Base-by-base conservation (phyloP, 331 rosid genomes). In the Prunus yedoensis region DNA sequence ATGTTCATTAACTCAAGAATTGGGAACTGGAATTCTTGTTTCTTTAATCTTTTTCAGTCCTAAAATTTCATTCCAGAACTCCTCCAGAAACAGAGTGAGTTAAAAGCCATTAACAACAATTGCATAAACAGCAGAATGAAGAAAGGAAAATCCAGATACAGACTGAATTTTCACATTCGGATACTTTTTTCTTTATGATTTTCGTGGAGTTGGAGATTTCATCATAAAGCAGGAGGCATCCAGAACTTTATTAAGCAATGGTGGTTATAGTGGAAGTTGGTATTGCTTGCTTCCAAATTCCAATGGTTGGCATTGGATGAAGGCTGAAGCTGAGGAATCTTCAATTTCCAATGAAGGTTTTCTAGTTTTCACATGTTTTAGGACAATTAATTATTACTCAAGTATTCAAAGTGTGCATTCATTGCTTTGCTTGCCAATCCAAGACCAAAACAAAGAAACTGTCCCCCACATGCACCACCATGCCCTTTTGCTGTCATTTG, bases 311-410 rank as follows among this genome's bases (percentile, higher is more conserved):
- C 66, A 75, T 64, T 68, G 83, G 80, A 56, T 32, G 38, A 32
- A 32, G 38, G 38, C 38, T 41, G 83, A 70, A 67, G 32, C 18
- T 52, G 60, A 68, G 72, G 80, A 72, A 81, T 87, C 84, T 80
- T 68, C 87, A 77, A 80, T 79, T 89, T 80, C 93, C 89, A 85
- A 87, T 23, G 82, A 78, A 62, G 53, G 58, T 47, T 66, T 58
- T 58, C 4, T 67, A 32, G 52, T 66, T 74, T 66, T 78, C 59
- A 59, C 51, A 73, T 27, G 14, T 51, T 21, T 59, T 38, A 65
- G 76, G 71, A 66, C 74, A 70, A 68, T 30, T 51, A 64, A 59
- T 59, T 43, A 46, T 11, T 20, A 62, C 82, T 85, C 77, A 82
- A 82, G 75, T 0, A 68, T 71, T 71, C 75, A 71, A 71, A 20